Evolutionary conservation across 306 rosid species (phyloP).

Genomic region (Quercus wislizeni): DNA sequence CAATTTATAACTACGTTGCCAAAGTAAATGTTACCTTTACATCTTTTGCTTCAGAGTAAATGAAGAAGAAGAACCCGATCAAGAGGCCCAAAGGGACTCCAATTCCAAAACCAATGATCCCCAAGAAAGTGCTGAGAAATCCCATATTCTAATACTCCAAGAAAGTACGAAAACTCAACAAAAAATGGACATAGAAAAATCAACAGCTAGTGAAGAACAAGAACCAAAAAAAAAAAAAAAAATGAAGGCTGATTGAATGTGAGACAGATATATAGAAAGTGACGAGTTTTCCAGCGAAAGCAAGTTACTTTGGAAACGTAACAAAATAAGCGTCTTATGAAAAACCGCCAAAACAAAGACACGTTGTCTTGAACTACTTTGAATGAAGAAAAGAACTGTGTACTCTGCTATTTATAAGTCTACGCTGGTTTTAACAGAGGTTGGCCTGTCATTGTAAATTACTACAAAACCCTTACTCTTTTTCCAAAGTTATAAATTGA

Average conservation of each 20-base stretch:
- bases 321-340: background rate
- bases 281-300: conserved; percentile 9
- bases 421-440: background rate
- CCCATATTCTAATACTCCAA: conserved; percentile 50
- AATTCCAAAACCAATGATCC: conserved; percentile 64
- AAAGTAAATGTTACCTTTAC: conserved; percentile 44
- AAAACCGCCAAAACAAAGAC: conserved; percentile 51
- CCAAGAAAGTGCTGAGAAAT: conserved; percentile 56
- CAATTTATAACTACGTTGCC: background rate
- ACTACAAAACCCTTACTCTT: background rate
- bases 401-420: background rate
- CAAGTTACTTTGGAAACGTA: background rate
- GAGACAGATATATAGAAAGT: background rate
- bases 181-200: background rate
- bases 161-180: background rate
- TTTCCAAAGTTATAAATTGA: too few relatives aligned
- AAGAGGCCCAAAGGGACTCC: conserved; percentile 87
- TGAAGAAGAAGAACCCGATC: conserved; percentile 71
- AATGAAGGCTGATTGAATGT: background rate
- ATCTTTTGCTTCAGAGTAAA: conserved; percentile 60
- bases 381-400: background rate
- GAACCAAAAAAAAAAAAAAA: background rate
- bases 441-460: background rate
- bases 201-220: background rate
- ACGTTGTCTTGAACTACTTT: conserved; percentile 8